phyloP scores from a whole-genome alignment of 495 filamentous ascomycete species.

The Jackrogersella minutella region DNA sequence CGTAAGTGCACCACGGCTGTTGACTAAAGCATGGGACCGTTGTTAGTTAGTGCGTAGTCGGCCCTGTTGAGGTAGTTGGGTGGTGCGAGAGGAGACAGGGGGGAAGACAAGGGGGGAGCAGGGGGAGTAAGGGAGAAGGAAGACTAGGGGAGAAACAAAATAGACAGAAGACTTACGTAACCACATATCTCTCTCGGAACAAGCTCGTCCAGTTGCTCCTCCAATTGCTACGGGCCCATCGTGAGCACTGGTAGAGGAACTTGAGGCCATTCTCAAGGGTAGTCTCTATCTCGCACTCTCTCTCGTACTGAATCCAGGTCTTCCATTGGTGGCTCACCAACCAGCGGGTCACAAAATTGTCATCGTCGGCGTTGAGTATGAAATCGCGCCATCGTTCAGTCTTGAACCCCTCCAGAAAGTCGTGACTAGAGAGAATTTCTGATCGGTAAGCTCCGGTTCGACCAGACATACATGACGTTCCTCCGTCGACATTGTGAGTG shows the following conservation, averaged over 20 bases:
- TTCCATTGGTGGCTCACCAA: constrained; percentile 63
- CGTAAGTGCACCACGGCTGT: constrained; percentile 69
- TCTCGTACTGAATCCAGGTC: constrained; percentile 68
- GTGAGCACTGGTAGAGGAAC: constrained; percentile 65
- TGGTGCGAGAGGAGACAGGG: constrained; percentile 5
- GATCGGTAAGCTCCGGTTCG: constrained; percentile 60
- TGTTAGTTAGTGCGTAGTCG: constrained; percentile 13
- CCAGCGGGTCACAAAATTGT: constrained; percentile 75
- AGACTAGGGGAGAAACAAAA: not conserved
- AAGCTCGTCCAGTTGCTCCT: constrained; percentile 67
- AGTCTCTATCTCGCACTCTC: constrained; percentile 65
- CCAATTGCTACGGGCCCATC: constrained; percentile 73
- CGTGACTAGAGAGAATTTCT: constrained; percentile 53
- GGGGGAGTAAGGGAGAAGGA: constrained; percentile 6
- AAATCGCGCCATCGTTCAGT: constrained; percentile 64
- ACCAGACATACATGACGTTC: constrained; percentile 64
- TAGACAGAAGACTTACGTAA: constrained; percentile 53
- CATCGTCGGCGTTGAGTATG: constrained; percentile 68
- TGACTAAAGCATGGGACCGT: constrained; percentile 42
- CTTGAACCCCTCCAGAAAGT: constrained; percentile 61
- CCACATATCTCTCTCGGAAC: constrained; percentile 59
- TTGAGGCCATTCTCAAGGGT: constrained; percentile 63
- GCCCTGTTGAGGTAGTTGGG: constrained; percentile 18
- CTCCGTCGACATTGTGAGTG: constrained; percentile 62
- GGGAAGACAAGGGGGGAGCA: constrained; percentile 7